Percentiles rank a stretch among this genome's conserved stretches.
Conservation (phyloP, 192 early-diverging fungal species). For the Gaertneriomyces sp. region DNA sequence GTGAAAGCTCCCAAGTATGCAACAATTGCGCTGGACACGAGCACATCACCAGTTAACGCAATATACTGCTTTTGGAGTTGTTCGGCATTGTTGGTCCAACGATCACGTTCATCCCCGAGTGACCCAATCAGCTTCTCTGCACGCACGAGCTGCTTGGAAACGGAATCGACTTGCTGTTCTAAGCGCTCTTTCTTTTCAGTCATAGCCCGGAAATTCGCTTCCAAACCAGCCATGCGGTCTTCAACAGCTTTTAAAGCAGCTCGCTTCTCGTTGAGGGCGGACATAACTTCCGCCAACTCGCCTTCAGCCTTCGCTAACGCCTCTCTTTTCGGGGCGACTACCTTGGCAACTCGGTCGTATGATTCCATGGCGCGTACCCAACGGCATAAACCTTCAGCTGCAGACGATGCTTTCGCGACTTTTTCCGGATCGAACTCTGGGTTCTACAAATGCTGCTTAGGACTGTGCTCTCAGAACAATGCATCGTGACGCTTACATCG, state of each 20-base stretch:
- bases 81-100: slow-evolving; percentile 57
- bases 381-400: slow-evolving; percentile 56
- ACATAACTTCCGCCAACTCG: slow-evolving; percentile 54
- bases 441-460: slow-evolving; percentile 22
- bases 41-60: slow-evolving; percentile 56
- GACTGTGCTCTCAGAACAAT: background rate
- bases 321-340: slow-evolving; percentile 56
- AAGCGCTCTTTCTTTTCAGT: slow-evolving; percentile 54
- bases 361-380: slow-evolving; percentile 62
- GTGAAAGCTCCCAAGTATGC: slow-evolving; percentile 61
- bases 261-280: slow-evolving; percentile 53
- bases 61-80: slow-evolving; percentile 49
- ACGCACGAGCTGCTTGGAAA: slow-evolving; percentile 58
- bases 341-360: slow-evolving; percentile 59
- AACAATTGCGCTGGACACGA: slow-evolving; percentile 58
- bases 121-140: slow-evolving; percentile 62
- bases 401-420: slow-evolving; percentile 57
- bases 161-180: slow-evolving; percentile 56
- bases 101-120: slow-evolving; percentile 54
- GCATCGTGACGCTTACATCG: slow-evolving; percentile 22
- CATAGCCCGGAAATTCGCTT: slow-evolving; percentile 55
- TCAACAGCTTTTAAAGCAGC: slow-evolving; percentile 58
- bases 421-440: slow-evolving; percentile 65
- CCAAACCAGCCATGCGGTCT: slow-evolving; percentile 52
- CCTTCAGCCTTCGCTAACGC: slow-evolving; percentile 53